Base-by-base conservation (phyloP, 768 basidiomycete species). In the Naganishia vishniacii region DNA sequence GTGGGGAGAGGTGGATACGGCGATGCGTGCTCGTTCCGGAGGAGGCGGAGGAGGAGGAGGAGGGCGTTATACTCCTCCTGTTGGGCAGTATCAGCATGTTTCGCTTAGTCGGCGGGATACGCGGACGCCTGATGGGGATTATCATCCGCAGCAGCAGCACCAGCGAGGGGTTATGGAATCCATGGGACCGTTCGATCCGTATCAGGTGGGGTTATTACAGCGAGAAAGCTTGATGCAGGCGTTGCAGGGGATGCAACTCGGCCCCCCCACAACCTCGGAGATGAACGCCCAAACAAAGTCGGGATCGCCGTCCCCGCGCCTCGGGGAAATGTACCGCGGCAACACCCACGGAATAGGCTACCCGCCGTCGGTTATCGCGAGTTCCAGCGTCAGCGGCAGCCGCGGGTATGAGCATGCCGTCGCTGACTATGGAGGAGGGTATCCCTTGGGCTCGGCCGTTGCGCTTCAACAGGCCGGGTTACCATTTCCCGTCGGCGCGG, bases 221-320 rank as follows among this genome's bases (percentile, higher is more conserved):
- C 12, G 59, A 16, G 58, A 65, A 16, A 70, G 69, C 47, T 58
- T 75, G 11, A 68, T 69, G 58, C 70, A 73, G 37, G 72, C 72
- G n/a, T 72, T 77, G 48, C 66, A 75, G 26, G 74, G 72, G 13
- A 75, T 77, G 73, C 67, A 73, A 16, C 49, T 73, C 4, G 69
- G 70, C 1, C n/a, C n/a, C n/a, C n/a, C n/a, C n/a, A n/a, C n/a
- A n/a, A n/a, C n/a, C n/a, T 32, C 66, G 32, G 63, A 61, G 58
- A 69, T 70, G 70, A 71, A 69, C 67, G 65, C 45, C 5, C 51
- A 51, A 15, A 59, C 59, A 28, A 65, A 61, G 44, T 59, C 28
- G 18, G 42, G n/a, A 48, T 45, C 23, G 40, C 31, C 11, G 31
- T 58, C 25, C 20, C 16, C n/a, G n/a, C n/a, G n/a, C n/a, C n/a